phyloP scores from a whole-genome alignment of 352 stramenopile species.

The Aphanomyces stellatus region DNA sequence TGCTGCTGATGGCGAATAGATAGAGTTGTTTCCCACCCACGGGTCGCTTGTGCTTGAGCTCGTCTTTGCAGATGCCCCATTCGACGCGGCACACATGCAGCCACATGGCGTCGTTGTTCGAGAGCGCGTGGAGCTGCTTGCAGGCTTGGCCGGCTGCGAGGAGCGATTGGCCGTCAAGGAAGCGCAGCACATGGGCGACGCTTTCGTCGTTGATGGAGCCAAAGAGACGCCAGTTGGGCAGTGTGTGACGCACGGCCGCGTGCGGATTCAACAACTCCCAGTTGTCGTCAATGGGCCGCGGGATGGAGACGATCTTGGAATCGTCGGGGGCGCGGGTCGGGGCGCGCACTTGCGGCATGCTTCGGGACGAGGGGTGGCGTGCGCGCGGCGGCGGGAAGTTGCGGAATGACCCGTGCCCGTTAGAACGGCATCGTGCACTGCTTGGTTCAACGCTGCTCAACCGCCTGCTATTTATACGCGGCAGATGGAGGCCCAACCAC shows the following conservation, averaged over 20 bases:
- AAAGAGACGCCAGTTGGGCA: conserved; percentile 3
- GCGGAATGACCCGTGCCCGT: too few species aligned
- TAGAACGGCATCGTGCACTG: too few species aligned
- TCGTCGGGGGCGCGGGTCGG: too few species aligned
- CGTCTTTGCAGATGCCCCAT: conserved; percentile 1
- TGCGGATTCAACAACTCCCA: background rate
- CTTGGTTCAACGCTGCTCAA: background rate
- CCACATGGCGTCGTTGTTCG: conserved; percentile 16
- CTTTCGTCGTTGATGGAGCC: conserved; percentile 18
- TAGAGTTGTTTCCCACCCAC: conserved; percentile 13
- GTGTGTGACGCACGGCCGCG: background rate
- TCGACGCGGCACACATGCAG: conserved; percentile 2
- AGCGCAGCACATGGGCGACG: conserved; percentile 87
- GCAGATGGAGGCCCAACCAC: too few species aligned
- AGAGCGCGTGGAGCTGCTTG: background rate
- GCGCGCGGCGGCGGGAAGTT: too few species aligned
- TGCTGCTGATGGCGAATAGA: background rate
- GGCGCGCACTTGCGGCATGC: too few species aligned
- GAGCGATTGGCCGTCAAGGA: conserved; percentile 36
- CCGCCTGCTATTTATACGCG: background rate
- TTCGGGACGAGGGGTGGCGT: too few species aligned
- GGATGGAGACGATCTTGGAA: too few species aligned
- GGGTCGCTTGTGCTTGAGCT: background rate
- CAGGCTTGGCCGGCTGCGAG: conserved; percentile 7
- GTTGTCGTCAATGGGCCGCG: too few species aligned